Evolutionary conservation across 108 stramenopile species (phyloP).

Genomic region (Skeletonema grethae): DNA sequence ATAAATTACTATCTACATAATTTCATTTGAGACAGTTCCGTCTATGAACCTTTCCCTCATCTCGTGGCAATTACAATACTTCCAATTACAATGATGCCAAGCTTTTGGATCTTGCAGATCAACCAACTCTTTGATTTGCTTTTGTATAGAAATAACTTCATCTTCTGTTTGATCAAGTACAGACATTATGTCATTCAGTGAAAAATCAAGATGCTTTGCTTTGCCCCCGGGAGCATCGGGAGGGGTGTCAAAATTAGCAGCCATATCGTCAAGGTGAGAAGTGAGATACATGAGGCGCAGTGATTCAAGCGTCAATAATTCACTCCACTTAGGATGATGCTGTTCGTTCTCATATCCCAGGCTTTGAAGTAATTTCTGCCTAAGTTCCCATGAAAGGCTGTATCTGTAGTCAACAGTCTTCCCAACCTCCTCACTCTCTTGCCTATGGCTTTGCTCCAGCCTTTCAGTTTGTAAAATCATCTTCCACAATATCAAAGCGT

Average conservation of each 20-base stretch:
- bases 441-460: conserved; percentile 2
- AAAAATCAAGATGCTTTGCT: conserved; percentile 65
- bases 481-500: conserved; percentile 77
- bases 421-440: neutral
- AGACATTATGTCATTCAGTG: conserved; percentile 54
- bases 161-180: conserved; percentile 57
- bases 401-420: conserved; percentile 24
- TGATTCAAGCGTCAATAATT: conserved; percentile 51
- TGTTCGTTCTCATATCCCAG: conserved; percentile 4
- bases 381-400: conserved; percentile 38
- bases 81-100: conserved; percentile 77
- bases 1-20: neutral
- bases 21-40: conserved; percentile 56
- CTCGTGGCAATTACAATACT: conserved; percentile 87
- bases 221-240: conserved; percentile 24
- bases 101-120: conserved; percentile 65
- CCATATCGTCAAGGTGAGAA: conserved; percentile 43
- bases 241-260: conserved; percentile 10
- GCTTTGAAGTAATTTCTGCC: conserved; percentile 30
- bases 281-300: conserved; percentile 79
- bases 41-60: conserved; percentile 61
- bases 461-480: conserved; percentile 42
- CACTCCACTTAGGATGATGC: conserved; percentile 18
- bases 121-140: conserved; percentile 59
- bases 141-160: conserved; percentile 56